These are phyloP conservation scores for Madurella mycetomatis DNA, from an alignment of 2,329 filamentous ascomycete genomes.

Conservation along the genomic window DNA sequence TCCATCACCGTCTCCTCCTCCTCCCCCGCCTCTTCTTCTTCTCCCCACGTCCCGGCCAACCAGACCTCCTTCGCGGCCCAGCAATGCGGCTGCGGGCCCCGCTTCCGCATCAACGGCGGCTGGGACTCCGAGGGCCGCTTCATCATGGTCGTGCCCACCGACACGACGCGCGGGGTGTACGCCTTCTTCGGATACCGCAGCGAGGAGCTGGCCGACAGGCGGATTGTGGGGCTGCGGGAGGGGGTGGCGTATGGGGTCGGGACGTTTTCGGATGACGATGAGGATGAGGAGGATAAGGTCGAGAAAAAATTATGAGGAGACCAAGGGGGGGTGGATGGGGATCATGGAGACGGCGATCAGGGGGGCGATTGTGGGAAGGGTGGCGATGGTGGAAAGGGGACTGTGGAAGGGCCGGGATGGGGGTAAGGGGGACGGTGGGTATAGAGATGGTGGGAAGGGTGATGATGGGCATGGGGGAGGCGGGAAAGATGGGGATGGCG, in stretches of 20 bases:
- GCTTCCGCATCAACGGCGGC: slow-evolving; percentile 21
- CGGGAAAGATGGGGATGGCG: neutral
- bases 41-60: slow-evolving; percentile 6
- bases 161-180: slow-evolving; percentile 9
- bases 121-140: slow-evolving; percentile 20
- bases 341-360: neutral
- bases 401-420: too few relatives aligned
- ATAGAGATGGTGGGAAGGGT: neutral
- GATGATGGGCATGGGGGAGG: too few relatives aligned
- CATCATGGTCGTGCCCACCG: slow-evolving; percentile 23
- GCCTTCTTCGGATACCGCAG: slow-evolving; percentile 25
- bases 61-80: neutral
- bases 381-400: neutral
- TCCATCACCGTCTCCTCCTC: neutral
- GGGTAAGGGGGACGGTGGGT: neutral
- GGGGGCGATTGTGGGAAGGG: neutral
- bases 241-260: slow-evolving; percentile 6
- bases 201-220: slow-evolving; percentile 12
- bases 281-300: neutral
- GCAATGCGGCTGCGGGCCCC: neutral
- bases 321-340: too few relatives aligned
- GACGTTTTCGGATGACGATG: neutral
- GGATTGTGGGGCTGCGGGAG: neutral
- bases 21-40: neutral
- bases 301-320: too few relatives aligned